phyloP scores from a whole-genome alignment of 1,139 yeast species.

The Hyphopichia buzzinii region DNA sequence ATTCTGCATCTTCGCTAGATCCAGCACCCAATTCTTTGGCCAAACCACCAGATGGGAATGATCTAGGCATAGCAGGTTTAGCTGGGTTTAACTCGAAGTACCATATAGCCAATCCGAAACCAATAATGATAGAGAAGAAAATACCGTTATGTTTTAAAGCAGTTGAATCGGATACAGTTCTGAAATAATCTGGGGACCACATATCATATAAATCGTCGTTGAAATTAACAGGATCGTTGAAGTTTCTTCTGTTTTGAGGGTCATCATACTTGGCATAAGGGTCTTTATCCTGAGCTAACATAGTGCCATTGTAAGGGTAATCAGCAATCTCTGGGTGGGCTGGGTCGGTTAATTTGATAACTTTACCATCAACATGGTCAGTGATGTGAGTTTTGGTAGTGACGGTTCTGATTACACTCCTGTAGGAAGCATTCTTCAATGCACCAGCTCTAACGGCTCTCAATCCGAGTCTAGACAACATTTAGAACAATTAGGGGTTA shows the following conservation, averaged over 20 bases:
- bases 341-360: conserved; percentile 44
- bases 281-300: conserved; percentile 61
- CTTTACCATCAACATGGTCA: conserved; percentile 42
- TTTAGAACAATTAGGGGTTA: no score
- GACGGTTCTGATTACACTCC: conserved; percentile 19
- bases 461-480: conserved; percentile 31
- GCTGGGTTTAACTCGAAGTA: conserved; percentile 66
- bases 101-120: conserved; percentile 54
- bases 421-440: neutral
- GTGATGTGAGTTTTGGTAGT: conserved; percentile 40
- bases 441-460: conserved; percentile 8
- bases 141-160: conserved; percentile 55
- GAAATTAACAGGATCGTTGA: conserved; percentile 67
- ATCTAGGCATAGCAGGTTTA: conserved; percentile 74
- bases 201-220: conserved; percentile 74
- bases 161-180: conserved; percentile 55
- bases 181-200: conserved; percentile 85
- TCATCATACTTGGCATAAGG: conserved; percentile 78
- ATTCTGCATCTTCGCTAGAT: conserved; percentile 43
- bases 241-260: conserved; percentile 78
- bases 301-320: conserved; percentile 40
- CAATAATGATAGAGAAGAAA: conserved; percentile 56
- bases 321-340: conserved; percentile 45
- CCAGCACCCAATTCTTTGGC: conserved; percentile 72
- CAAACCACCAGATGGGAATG: conserved; percentile 73